phyloP scores from a whole-genome alignment of 2,329 filamentous ascomycete species.

The Neophaeococcomyces aloes region DNA sequence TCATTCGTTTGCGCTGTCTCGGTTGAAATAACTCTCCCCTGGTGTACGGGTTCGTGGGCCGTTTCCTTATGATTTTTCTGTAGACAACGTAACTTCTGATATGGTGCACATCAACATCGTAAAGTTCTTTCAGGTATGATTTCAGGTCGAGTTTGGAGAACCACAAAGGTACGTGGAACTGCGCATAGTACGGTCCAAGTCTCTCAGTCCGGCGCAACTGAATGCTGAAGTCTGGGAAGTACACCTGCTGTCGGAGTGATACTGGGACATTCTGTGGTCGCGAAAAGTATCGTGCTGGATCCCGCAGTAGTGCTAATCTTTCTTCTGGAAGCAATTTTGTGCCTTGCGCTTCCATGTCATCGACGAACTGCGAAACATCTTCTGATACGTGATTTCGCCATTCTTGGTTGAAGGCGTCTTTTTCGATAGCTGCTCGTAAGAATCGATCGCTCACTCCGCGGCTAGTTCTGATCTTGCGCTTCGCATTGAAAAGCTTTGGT shows the following conservation, averaged over 20 bases:
- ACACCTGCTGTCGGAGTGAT: slow-evolving; percentile 33
- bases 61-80: slow-evolving; percentile 46
- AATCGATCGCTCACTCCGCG: slow-evolving; percentile 9
- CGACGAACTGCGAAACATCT: slow-evolving; percentile 18
- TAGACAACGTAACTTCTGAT: slow-evolving; percentile 74
- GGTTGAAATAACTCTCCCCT: slow-evolving; percentile 58
- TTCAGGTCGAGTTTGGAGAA: slow-evolving; percentile 96
- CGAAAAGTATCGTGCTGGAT: slow-evolving; percentile 17
- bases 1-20: slow-evolving; percentile 79
- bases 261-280: slow-evolving; percentile 21
- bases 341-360: slow-evolving; percentile 9
- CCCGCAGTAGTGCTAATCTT: slow-evolving; percentile 11
- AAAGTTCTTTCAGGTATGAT: slow-evolving; percentile 84
- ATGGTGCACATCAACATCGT: slow-evolving; percentile 60
- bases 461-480: slow-evolving; percentile 15
- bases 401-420: slow-evolving; percentile 4
- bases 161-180: slow-evolving; percentile 79
- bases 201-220: slow-evolving; percentile 64
- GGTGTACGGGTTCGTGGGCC: slow-evolving; percentile 25
- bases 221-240: slow-evolving; percentile 63
- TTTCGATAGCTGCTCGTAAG: background rate
- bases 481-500: slow-evolving; percentile 20
- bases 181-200: slow-evolving; percentile 69
- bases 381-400: slow-evolving; percentile 19
- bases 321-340: slow-evolving; percentile 7